These are phyloP conservation scores for Citrus mangshanensis DNA, from an alignment of 345 rosid genomes.

Conservation along the genomic window DNA sequence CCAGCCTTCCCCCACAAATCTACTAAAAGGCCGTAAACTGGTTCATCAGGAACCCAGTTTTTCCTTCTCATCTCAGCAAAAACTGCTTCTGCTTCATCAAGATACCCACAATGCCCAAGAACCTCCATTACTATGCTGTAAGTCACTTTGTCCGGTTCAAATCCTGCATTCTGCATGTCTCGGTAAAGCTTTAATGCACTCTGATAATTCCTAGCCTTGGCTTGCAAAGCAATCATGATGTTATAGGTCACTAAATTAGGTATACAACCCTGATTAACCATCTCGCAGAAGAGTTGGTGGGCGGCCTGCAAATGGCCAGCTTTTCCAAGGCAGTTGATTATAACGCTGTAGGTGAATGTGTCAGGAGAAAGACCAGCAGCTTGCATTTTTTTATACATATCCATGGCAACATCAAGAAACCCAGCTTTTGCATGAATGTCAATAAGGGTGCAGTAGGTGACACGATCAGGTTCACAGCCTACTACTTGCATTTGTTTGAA, in stretches of 20 bases:
- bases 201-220: constrained; percentile 84
- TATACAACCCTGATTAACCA: constrained; percentile 82
- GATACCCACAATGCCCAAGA: constrained; percentile 88
- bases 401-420: constrained; percentile 84
- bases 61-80: constrained; percentile 73
- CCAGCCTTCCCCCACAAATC: constrained; percentile 97
- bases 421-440: constrained; percentile 98
- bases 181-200: constrained; percentile 73
- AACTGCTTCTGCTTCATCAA: constrained; percentile 83
- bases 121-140: constrained; percentile 95
- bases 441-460: constrained; percentile 85
- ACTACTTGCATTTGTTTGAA: constrained; percentile 73
- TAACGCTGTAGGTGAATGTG: constrained; percentile 87
- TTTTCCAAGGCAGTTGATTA: constrained; percentile 96
- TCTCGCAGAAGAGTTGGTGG: constrained; percentile 68
- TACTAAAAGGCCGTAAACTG: constrained; percentile 83
- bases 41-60: constrained; percentile 92
- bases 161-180: constrained; percentile 79
- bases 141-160: constrained; percentile 87
- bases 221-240: constrained; percentile 86
- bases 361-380: constrained; percentile 84
- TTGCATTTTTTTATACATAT: constrained; percentile 79
- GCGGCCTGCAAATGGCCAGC: constrained; percentile 86
- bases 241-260: constrained; percentile 86
- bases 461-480: constrained; percentile 86